Conservation (phyloP, 305 asterid genomes). For the Fraxinus paxiana region DNA sequence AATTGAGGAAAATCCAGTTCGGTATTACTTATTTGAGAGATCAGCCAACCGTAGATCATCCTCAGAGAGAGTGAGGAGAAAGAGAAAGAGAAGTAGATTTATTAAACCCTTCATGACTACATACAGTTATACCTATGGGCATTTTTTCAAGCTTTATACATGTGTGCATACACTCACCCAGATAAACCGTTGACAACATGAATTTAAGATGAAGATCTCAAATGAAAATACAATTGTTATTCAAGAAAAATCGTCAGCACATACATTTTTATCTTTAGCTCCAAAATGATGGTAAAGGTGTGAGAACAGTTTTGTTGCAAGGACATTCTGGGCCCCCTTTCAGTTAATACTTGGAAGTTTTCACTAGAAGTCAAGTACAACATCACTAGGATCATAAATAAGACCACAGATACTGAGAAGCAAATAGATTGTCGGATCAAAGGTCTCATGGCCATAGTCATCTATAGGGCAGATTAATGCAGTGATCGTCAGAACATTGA, state of each 20-base stretch:
- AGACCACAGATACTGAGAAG: neutral
- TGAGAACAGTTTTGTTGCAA: neutral
- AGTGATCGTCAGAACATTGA: neutral
- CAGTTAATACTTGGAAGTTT: neutral
- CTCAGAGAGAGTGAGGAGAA: neutral
- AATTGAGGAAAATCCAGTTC: neutral
- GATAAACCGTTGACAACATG: neutral
- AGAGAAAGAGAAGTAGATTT: neutral
- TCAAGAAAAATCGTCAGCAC: neutral
- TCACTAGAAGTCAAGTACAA: neutral
- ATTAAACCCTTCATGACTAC: neutral
- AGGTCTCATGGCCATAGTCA: neutral
- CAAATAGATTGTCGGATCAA: constrained; percentile 1
- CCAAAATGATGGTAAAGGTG: neutral
- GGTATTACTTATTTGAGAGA: neutral
- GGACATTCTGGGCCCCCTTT: neutral
- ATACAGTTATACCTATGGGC: neutral
- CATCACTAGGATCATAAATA: neutral
- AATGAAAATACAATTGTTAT: neutral
- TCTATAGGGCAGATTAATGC: neutral
- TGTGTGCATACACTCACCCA: neutral
- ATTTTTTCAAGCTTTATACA: neutral
- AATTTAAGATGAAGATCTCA: neutral
- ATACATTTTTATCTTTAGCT: neutral
- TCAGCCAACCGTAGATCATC: neutral